Evolutionary conservation across 2,329 filamentous ascomycete species (phyloP), one percentile per base, ranked within the genome.

Genomic region (Keithomyces neogunnii): DNA sequence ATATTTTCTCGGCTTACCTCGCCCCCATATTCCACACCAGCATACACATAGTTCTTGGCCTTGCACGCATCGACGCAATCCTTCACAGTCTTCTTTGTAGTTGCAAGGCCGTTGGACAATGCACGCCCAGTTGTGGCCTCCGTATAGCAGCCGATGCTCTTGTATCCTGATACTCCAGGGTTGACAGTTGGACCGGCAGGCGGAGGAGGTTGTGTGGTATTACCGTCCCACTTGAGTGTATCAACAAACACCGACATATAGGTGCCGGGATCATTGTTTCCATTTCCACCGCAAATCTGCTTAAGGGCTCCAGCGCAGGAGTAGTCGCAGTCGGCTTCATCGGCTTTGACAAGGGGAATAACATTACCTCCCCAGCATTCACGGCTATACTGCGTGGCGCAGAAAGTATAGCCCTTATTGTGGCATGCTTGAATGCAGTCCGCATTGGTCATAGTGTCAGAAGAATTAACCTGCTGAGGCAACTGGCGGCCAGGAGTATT

Each of bases 311-410:
- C 78, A 0, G 65, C 57, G 54, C 79, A 82, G 38, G 69, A 60
- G 51, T 69, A 80, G 62, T 76, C 75, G 64, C 79, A 82, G 54
- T 78, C 68, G 4, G 48, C 58, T 3, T 76, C 71, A 19, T 64
- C 64, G 1, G 75, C 74, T 55, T 72, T 64, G 10, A 68, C 59
- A 0, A 59, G 64, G 0, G 77, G 77, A 29, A 77, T 68, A 0
- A 57, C 69, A 30, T 72, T 71, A 2, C 79, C 78, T 19, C 67
- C 76, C 78, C 78, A 82, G 58, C 78, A 81, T 57, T 82, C 77
- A 10, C 64, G 57, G 19, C 71, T 64, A 53, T 79, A 80, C 49
- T 78, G 67, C 0, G 73, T 75, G 2, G 69, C 76, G 5, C 75
- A 77, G 55, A 75, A 78, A 0, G 60, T 57, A 10, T 66, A 68